Evolutionary conservation across 2,329 filamentous ascomycete species (phyloP).

Genomic region (Fusarium penzigii): DNA sequence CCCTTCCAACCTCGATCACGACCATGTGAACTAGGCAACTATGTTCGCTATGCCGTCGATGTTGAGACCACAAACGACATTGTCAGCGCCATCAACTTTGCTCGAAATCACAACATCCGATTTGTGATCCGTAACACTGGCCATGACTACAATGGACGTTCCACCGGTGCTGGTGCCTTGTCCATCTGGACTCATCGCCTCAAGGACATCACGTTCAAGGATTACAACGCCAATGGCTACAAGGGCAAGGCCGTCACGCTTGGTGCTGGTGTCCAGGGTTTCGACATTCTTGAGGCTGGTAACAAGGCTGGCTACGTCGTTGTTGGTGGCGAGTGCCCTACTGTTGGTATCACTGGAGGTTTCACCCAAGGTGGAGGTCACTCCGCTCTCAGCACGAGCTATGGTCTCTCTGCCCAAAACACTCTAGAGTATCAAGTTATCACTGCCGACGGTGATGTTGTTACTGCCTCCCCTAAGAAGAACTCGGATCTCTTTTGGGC

Average conservation of each 20-base stretch:
- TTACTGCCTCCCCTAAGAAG: conserved; percentile 46
- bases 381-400: conserved; percentile 49
- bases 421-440: conserved; percentile 57
- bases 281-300: conserved; percentile 47
- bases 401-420: conserved; percentile 61
- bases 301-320: conserved; percentile 45
- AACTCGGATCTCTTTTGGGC: conserved; percentile 66
- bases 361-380: conserved; percentile 62
- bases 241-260: conserved; percentile 53
- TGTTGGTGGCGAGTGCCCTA: conserved; percentile 55
- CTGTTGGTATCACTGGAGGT: conserved; percentile 60
- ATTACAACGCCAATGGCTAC: conserved; percentile 46
- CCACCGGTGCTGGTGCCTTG: conserved; percentile 42
- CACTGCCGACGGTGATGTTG: conserved; percentile 46
- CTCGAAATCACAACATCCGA: conserved; percentile 38
- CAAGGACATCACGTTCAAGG: conserved; percentile 43
- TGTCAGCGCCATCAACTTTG: conserved; percentile 37
- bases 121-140: conserved; percentile 37
- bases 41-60: conserved; percentile 41
- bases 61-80: conserved; percentile 34
- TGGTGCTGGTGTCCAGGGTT: conserved; percentile 53
- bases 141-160: conserved; percentile 37
- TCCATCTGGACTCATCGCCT: conserved; percentile 42
- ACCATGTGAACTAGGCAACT: conserved; percentile 45
- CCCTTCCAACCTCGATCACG: conserved; percentile 39